Evolutionary conservation across 345 rosid species (phyloP).

Genomic region (Arabis hirsuta): DNA sequence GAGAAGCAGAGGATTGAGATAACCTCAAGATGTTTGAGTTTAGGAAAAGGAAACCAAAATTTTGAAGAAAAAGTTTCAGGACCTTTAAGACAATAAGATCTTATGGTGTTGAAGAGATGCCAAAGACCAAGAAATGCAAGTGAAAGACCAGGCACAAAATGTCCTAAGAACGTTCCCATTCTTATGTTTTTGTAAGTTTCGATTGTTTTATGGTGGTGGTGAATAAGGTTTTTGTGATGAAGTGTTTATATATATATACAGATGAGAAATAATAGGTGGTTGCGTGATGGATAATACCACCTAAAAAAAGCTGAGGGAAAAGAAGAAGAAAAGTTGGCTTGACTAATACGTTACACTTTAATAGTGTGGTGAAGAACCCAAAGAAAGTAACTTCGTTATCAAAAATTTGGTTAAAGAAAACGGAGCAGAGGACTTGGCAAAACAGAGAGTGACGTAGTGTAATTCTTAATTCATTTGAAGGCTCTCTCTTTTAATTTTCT

Average conservation of each 20-base stretch:
- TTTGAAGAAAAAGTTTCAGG: constrained; percentile 51
- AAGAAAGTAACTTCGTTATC: constrained; percentile 7
- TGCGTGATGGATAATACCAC: constrained; percentile 38
- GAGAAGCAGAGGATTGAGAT: constrained; percentile 62
- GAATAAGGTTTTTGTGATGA: constrained; percentile 14
- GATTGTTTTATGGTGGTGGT: constrained; percentile 14
- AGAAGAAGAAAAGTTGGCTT: constrained; percentile 24
- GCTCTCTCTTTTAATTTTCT: neutral
- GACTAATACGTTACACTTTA: constrained; percentile 33
- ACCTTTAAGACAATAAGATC: constrained; percentile 66
- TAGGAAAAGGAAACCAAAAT: constrained; percentile 61
- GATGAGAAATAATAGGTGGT: constrained; percentile 8
- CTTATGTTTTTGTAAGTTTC: constrained; percentile 21
- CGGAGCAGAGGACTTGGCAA: neutral
- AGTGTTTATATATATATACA: constrained; percentile 8
- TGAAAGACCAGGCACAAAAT: constrained; percentile 70
- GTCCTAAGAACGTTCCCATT: constrained; percentile 80
- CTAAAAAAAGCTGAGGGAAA: constrained; percentile 23
- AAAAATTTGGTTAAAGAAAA: constrained; percentile 4
- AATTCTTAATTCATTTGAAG: constrained; percentile 5
- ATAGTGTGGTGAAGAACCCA: constrained; percentile 7
- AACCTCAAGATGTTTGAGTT: constrained; percentile 67
- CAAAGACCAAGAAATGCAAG: constrained; percentile 76
- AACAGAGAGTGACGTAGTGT: constrained; percentile 9
- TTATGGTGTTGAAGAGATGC: constrained; percentile 72